Evolutionary conservation across 495 filamentous ascomycete species (phyloP).

Genomic region (Lepidopterella palustris): DNA sequence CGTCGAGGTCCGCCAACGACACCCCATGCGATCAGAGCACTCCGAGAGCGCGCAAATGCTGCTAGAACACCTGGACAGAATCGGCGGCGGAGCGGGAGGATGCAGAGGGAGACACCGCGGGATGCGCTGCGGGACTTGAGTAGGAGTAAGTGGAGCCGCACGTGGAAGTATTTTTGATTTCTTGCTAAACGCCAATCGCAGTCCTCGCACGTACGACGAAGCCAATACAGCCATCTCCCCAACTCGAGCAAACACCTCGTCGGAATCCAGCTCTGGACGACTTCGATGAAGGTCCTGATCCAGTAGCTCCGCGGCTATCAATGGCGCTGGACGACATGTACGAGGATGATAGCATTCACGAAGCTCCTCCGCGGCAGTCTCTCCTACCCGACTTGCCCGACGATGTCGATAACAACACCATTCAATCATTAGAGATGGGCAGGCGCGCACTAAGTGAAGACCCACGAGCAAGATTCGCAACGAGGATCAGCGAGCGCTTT

Average conservation of each 20-base stretch:
- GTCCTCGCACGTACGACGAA: slow-evolving; percentile 55
- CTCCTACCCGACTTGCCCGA: slow-evolving; percentile 36
- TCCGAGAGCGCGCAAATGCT: slow-evolving; percentile 67
- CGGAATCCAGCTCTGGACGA: slow-evolving; percentile 43
- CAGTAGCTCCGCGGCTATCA: slow-evolving; percentile 59
- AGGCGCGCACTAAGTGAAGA: slow-evolving; percentile 54
- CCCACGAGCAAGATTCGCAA: slow-evolving; percentile 39
- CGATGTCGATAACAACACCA: slow-evolving; percentile 50
- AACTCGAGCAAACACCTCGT: slow-evolving; percentile 28
- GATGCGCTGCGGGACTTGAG: slow-evolving; percentile 63
- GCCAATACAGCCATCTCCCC: slow-evolving; percentile 55
- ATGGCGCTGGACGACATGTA: slow-evolving; percentile 64
- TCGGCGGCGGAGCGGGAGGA: slow-evolving; percentile 57
- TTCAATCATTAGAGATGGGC: slow-evolving; percentile 62
- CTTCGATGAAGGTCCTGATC: slow-evolving; percentile 58
- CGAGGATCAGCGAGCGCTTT: slow-evolving; percentile 60
- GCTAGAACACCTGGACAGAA: slow-evolving; percentile 59
- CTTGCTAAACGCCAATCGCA: neutral
- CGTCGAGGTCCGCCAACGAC: slow-evolving; percentile 50
- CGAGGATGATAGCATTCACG: slow-evolving; percentile 39
- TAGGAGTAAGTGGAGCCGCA: slow-evolving; percentile 27
- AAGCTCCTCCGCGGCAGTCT: slow-evolving; percentile 56
- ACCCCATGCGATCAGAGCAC: slow-evolving; percentile 65
- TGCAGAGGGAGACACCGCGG: slow-evolving; percentile 70
- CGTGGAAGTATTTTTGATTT: neutral